phyloP scores from a whole-genome alignment of 1,284 basidiomycete species.

The Pseudozyma pruni region DNA sequence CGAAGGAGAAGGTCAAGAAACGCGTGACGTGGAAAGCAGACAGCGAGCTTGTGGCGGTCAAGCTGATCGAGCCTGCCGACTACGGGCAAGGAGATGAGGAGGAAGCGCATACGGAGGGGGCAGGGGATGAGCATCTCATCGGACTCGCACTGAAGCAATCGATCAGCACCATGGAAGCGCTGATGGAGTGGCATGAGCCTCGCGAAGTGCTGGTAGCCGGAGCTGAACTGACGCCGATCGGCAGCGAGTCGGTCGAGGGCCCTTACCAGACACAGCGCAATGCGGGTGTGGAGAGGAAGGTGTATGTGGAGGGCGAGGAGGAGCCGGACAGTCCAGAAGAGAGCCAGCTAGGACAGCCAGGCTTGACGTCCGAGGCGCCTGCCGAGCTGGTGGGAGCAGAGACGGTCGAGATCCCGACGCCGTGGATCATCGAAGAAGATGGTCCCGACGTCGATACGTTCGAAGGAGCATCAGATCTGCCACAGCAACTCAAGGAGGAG shows the following conservation, averaged over 20 bases:
- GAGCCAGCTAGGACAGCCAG: conserved; percentile 17
- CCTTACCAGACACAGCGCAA: conserved; percentile 31
- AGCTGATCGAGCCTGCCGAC: conserved; percentile 50
- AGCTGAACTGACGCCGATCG: conserved; percentile 5
- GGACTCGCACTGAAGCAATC: conserved; percentile 50
- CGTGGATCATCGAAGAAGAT: conserved; percentile 10
- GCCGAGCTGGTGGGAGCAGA: conserved; percentile 5
- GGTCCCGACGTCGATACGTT: neutral
- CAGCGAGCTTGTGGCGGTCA: conserved; percentile 47
- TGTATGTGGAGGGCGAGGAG: conserved; percentile 13
- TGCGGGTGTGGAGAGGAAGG: conserved; percentile 7
- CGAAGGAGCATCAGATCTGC: too few relatives aligned
- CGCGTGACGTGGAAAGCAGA: conserved; percentile 53
- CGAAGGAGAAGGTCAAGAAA: conserved; percentile 43
- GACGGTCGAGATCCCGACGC: conserved; percentile 15
- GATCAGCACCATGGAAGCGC: conserved; percentile 53
- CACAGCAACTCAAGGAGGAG: neutral
- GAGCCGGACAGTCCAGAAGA: conserved; percentile 23
- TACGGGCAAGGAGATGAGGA: conserved; percentile 46
- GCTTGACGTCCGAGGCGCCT: conserved; percentile 17
- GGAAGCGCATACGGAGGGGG: conserved; percentile 14
- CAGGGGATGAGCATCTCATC: conserved; percentile 43
- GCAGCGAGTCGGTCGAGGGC: conserved; percentile 43
- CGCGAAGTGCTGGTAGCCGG: conserved; percentile 8
- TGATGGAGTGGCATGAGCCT: conserved; percentile 51